Conservation (phyloP, 305 asterid species). For the Fraxinus angustifolia region DNA sequence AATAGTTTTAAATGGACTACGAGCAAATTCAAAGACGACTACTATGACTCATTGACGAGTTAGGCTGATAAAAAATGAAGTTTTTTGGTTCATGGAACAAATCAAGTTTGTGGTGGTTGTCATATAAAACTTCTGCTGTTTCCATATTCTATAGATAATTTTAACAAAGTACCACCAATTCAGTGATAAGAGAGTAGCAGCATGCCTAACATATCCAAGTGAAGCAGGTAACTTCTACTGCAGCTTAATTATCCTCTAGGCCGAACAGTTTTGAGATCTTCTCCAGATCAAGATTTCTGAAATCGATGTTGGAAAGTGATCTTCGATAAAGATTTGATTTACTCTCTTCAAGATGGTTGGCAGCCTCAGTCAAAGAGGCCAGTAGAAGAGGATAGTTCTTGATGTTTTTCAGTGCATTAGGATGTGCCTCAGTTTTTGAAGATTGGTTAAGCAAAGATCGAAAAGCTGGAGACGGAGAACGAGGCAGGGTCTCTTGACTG, state of each 20-base stretch:
- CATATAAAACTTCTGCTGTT: not conserved
- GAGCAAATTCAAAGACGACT: conserved; percentile 56
- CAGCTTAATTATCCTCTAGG: conserved; percentile 35
- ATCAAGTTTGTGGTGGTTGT: not conserved
- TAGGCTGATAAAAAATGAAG: not conserved
- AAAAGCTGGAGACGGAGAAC: conserved; percentile 59
- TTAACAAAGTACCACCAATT: not conserved
- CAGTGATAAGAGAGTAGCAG: not conserved
- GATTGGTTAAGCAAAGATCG: conserved; percentile 37
- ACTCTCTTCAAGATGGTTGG: conserved; percentile 63
- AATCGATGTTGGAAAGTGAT: conserved; percentile 60
- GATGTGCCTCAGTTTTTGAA: conserved; percentile 75
- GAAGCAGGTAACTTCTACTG: not conserved
- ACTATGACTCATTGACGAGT: conserved; percentile 27
- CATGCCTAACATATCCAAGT: not conserved
- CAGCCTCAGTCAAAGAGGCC: conserved; percentile 67
- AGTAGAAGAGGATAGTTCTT: conserved; percentile 76
- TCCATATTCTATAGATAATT: not conserved
- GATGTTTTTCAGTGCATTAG: conserved; percentile 76
- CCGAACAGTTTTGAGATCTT: conserved; percentile 62
- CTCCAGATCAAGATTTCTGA: conserved; percentile 52
- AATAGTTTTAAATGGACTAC: conserved; percentile 90
- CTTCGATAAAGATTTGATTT: conserved; percentile 56
- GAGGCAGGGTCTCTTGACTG: conserved; percentile 41
- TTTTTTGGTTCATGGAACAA: not conserved